Percentiles rank a stretch among this genome's conserved stretches.
phyloP scores from a whole-genome alignment of 495 filamentous ascomycete species.

The Talaromyces ruber region DNA sequence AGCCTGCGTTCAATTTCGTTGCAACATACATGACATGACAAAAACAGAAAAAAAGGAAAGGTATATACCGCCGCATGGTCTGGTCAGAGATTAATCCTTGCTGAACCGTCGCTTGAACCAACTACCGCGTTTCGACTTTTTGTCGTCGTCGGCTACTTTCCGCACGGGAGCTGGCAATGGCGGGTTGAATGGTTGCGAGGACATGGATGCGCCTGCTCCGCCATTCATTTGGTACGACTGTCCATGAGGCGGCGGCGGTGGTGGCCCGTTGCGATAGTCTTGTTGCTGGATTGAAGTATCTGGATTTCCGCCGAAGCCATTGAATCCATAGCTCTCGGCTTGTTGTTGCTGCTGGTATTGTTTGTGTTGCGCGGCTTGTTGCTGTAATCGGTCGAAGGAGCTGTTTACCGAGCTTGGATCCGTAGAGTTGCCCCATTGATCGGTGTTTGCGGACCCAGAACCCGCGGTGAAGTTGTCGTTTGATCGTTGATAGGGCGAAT shows the following conservation, averaged over 20 bases:
- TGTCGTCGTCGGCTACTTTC: background rate
- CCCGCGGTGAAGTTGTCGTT: slow-evolving; percentile 74
- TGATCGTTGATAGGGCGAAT: slow-evolving; percentile 63
- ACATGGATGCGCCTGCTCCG: no score
- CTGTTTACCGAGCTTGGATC: slow-evolving; percentile 90
- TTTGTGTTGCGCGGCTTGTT: slow-evolving; percentile 32
- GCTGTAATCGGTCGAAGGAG: slow-evolving; percentile 66
- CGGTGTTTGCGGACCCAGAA: slow-evolving; percentile 56
- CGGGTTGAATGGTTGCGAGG: slow-evolving; percentile 6
- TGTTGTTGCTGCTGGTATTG: slow-evolving; percentile 29
- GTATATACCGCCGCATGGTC: background rate
- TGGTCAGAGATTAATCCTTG: slow-evolving; percentile 36
- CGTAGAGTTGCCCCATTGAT: slow-evolving; percentile 70
- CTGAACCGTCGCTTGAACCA: slow-evolving; percentile 82
- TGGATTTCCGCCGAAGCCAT: slow-evolving; percentile 38
- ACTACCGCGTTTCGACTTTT: slow-evolving; percentile 64
- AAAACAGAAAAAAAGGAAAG: background rate
- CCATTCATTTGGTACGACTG: background rate
- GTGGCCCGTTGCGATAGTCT: slow-evolving; percentile 36
- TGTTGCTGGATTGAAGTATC: slow-evolving; percentile 10
- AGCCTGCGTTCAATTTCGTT: background rate
- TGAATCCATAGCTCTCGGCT: slow-evolving; percentile 46
- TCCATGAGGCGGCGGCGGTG: slow-evolving; percentile 14
- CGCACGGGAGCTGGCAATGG: slow-evolving; percentile 12
- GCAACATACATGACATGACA: background rate